phyloP scores from a whole-genome alignment of 2,329 filamentous ascomycete genomes.

The Fusarium hainanense region DNA sequence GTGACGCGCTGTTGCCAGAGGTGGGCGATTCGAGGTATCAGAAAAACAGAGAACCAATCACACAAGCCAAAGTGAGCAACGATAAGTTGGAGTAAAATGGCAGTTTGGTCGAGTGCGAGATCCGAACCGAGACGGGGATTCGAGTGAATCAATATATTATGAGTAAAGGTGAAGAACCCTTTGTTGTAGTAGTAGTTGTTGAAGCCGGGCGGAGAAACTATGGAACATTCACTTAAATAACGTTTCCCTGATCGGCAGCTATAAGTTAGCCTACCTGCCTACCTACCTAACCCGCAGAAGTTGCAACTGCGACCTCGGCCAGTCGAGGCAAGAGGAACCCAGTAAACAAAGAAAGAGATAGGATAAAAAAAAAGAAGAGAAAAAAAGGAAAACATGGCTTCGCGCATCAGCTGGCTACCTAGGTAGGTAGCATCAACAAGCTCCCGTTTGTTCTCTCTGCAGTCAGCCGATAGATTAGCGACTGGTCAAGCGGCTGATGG shows the following conservation, averaged over 20 bases:
- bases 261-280: background rate
- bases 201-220: conserved; percentile 30
- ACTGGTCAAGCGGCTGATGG: conserved; percentile 9
- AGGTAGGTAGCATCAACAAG: background rate
- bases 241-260: background rate
- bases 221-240: conserved; percentile 11
- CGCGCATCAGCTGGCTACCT: background rate
- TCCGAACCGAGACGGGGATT: background rate
- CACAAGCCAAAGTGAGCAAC: background rate
- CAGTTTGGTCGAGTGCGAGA: background rate
- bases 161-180: background rate
- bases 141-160: background rate
- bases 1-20: background rate
- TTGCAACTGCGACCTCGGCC: background rate
- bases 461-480: conserved; percentile 23
- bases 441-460: conserved; percentile 1
- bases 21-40: background rate
- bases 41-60: background rate
- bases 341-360: conserved; percentile 18
- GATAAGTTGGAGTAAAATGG: background rate
- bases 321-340: background rate
- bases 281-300: background rate
- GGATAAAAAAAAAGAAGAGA: background rate
- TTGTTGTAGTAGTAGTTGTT: conserved; percentile 14
- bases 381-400: background rate